Evolutionary conservation across 2,329 filamentous ascomycete species (phyloP).

Genomic region (Phialocephala subalpina): DNA sequence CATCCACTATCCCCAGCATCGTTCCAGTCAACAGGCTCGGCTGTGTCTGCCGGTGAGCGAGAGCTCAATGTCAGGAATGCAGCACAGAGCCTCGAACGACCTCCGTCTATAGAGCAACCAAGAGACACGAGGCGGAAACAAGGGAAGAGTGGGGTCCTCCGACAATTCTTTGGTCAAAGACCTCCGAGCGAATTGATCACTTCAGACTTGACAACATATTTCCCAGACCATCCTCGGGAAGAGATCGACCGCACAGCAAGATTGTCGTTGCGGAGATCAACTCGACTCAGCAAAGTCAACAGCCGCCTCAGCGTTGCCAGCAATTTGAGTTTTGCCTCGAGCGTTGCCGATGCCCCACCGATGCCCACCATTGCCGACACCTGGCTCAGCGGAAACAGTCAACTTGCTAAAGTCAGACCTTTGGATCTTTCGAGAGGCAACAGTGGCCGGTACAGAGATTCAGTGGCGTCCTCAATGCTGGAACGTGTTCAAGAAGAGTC

Average conservation of each 20-base stretch:
- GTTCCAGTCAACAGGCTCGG: constrained; percentile 53
- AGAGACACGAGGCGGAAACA: constrained; percentile 43
- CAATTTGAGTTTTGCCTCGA: constrained; percentile 91
- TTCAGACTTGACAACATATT: constrained; percentile 95
- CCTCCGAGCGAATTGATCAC: constrained; percentile 98
- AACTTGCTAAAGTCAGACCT: constrained; percentile 57
- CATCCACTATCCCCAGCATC: constrained; percentile 87
- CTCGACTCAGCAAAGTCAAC: constrained; percentile 89
- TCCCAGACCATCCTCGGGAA: constrained; percentile 92
- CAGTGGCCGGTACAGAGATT: constrained; percentile 76
- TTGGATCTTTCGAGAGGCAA: constrained; percentile 50
- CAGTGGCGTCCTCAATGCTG: constrained; percentile 86
- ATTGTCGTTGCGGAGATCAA: constrained; percentile 89
- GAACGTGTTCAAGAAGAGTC: constrained; percentile 93
- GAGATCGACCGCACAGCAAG: constrained; percentile 96
- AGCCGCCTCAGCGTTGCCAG: constrained; percentile 94
- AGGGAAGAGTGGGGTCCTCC: constrained; percentile 65
- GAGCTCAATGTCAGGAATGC: constrained; percentile 71
- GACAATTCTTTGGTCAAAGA: constrained; percentile 88
- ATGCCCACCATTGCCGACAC: constrained; percentile 95
- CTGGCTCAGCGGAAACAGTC: constrained; percentile 76
- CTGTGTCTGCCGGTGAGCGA: constrained; percentile 59
- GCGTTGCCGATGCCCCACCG: constrained; percentile 89
- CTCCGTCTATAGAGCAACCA: constrained; percentile 50
- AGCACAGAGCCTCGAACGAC: constrained; percentile 64